Evolutionary conservation across 2,329 filamentous ascomycete genomes (phyloP).

Genomic region (Dactylella cylindrospora): DNA sequence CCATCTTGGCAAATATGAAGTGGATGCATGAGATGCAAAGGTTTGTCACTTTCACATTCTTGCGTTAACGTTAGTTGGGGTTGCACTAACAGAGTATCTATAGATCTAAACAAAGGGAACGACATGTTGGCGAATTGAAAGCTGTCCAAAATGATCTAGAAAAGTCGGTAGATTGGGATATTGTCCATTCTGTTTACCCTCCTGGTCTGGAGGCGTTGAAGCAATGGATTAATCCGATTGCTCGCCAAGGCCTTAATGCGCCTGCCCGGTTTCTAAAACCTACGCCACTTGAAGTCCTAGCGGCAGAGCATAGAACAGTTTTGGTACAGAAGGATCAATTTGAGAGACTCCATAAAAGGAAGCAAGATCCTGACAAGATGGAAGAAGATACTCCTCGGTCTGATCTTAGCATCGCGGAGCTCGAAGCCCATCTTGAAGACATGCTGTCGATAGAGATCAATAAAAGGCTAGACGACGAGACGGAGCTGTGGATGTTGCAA

Average conservation of each 20-base stretch:
- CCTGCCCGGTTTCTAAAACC: conserved; percentile 18
- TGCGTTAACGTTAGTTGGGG: background rate
- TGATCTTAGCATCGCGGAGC: conserved; percentile 14
- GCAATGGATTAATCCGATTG: conserved; percentile 1
- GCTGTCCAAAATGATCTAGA: conserved; percentile 13
- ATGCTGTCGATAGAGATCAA: conserved; percentile 13
- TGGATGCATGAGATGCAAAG: conserved; percentile 25
- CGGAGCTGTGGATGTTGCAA: conserved; percentile 16
- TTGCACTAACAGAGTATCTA: background rate
- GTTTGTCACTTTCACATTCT: background rate
- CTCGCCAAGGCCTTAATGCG: conserved; percentile 8
- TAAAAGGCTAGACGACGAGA: conserved; percentile 15
- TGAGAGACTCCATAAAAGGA: background rate
- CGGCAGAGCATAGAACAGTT: conserved; percentile 12
- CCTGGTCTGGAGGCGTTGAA: conserved; percentile 4
- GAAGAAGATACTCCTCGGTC: conserved; percentile 5
- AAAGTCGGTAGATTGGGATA: conserved; percentile 20
- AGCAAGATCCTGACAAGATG: background rate
- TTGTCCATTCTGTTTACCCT: conserved; percentile 5
- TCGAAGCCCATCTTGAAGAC: conserved; percentile 6
- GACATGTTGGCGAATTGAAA: conserved; percentile 16
- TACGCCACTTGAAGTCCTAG: conserved; percentile 16
- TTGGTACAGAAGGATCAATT: conserved; percentile 26
- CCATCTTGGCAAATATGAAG: conserved; percentile 23
- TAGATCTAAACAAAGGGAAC: conserved; percentile 4